Evolutionary conservation across 2,329 filamentous ascomycete genomes (phyloP), one percentile per base, ranked within the genome.

Genomic region (Helminthosporium solani): DNA sequence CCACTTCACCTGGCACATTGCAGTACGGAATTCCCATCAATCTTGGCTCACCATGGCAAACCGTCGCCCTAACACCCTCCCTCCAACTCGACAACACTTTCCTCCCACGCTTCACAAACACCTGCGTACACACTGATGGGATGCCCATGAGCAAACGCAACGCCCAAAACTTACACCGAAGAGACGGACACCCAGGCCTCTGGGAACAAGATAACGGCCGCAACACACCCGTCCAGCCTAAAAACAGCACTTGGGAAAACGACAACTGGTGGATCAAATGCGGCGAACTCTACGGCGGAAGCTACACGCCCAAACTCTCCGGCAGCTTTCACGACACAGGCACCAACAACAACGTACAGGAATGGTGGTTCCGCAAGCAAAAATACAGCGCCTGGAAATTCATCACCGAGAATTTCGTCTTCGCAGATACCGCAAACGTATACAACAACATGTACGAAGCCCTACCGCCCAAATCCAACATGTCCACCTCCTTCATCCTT

Each of bases 21-120:
- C 41, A 36, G 18, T 33, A 36, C 7, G 56, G 56, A 1, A 52
- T 59, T n/a, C 46, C 48, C 9, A 36, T 59, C 6, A 34, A 41
- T 1, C 33, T 59, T 16, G 56, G 56, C 21, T 44, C 44, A 27
- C 49, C 56, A n/a, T 45, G 41, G 12, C 56, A 59, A 34, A 38
- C 39, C 12, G 25, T 57, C 27, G 54, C 49, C 2, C 47, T 58
- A 7, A 50, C 45, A 8, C 56, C 53, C 2, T 50, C 45, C 4
- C 48, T 58, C 3, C 49, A 52, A 28, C 47, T 56, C 40, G 53
- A 54, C 25, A 52, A 46, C 19, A 45, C 53, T 1, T 58, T 58
- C 38, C 38, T 58, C 12, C 55, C 55, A 23, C 53, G 53, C 2
- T 58, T 45, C 36, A 51, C 49, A 6, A 53, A 53, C 21, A 49